A percentile compares a stretch with the other conserved stretches of the same genome.
Evolutionary conservation across 1,284 basidiomycete genomes (phyloP).

Genomic region (Thecaphora thlaspeos): DNA sequence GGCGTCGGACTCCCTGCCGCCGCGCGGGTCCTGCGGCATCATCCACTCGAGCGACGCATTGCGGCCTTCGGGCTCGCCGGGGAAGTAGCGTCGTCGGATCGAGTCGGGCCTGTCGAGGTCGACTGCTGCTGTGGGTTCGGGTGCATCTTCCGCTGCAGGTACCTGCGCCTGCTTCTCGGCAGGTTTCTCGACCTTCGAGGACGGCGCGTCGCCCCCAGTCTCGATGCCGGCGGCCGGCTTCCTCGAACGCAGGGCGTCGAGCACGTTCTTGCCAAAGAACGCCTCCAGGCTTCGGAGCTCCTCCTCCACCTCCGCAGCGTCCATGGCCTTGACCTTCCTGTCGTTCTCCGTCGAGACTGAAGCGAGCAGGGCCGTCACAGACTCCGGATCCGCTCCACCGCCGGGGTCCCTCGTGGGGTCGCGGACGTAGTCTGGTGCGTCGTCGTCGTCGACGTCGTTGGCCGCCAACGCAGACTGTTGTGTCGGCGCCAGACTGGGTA

Average conservation of each 20-base stretch:
- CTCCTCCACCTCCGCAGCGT: slow-evolving; percentile 32
- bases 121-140: slow-evolving; percentile 58
- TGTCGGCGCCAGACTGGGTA: too few relatives aligned
- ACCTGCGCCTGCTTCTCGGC: slow-evolving; percentile 2
- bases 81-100: slow-evolving; percentile 81
- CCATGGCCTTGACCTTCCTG: slow-evolving; percentile 43
- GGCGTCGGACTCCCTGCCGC: slow-evolving; percentile 44
- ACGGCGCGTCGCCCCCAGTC: background rate
- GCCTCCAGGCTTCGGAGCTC: slow-evolving; percentile 42
- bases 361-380: slow-evolving; percentile 31
- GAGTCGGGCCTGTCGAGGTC: slow-evolving; percentile 77
- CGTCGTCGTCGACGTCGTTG: background rate
- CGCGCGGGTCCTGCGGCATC: slow-evolving; percentile 5
- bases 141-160: slow-evolving; percentile 1
- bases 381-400: slow-evolving; percentile 45
- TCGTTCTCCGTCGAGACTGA: slow-evolving; percentile 44
- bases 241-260: slow-evolving; percentile 38
- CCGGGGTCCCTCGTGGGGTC: slow-evolving; percentile 47
- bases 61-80: slow-evolving; percentile 61
- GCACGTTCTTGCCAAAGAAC: slow-evolving; percentile 43
- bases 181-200: background rate
- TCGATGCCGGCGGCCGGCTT: slow-evolving; percentile 7
- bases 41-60: slow-evolving; percentile 48
- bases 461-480: too few relatives aligned
- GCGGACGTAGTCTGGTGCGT: slow-evolving; percentile 6